A percentile compares a stretch with the other conserved stretches of the same genome.
Evolutionary conservation across 2,329 filamentous ascomycete species (phyloP).

Genomic region (Delphinella strobiligena): DNA sequence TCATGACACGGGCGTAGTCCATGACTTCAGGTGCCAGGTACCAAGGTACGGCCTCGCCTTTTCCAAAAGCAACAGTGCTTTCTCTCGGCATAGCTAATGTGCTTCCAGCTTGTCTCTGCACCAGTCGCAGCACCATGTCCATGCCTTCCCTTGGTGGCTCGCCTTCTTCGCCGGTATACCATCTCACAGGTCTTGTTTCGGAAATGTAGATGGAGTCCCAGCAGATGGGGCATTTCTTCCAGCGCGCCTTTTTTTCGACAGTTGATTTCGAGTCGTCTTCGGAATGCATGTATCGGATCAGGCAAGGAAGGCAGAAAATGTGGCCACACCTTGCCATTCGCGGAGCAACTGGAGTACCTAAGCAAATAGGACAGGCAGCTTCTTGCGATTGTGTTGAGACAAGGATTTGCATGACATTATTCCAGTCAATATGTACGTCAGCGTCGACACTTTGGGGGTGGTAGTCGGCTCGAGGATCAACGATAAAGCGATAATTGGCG

Average conservation of each 20-base stretch:
- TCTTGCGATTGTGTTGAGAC: conserved; percentile 82
- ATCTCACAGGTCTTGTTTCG: conserved; percentile 78
- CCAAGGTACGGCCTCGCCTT: conserved; percentile 77
- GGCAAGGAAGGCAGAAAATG: conserved; percentile 87
- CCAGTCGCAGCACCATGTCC: conserved; percentile 78
- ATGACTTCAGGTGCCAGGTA: conserved; percentile 86
- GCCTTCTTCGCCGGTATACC: conserved; percentile 81
- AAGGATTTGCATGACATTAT: conserved; percentile 78
- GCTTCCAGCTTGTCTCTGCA: conserved; percentile 67
- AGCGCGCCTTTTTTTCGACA: conserved; percentile 59
- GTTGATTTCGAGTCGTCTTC: conserved; percentile 50
- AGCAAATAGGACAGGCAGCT: conserved; percentile 85
- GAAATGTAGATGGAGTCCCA: conserved; percentile 88
- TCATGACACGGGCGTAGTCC: conserved; percentile 93
- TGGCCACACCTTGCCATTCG: conserved; percentile 96
- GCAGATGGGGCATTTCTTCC: conserved; percentile 95
- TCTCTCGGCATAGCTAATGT: conserved; percentile 83
- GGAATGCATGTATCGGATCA: conserved; percentile 92
- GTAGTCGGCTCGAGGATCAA: conserved; percentile 72
- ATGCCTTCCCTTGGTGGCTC: conserved; percentile 69
- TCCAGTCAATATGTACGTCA: conserved; percentile 84
- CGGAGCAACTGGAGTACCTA: conserved; percentile 83
- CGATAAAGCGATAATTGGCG: conserved; percentile 94
- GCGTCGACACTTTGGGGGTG: conserved; percentile 70
- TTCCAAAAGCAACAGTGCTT: conserved; percentile 55